Base-by-base conservation (phyloP, 306 rosid species). In the Lathyrus tuberosus region DNA sequence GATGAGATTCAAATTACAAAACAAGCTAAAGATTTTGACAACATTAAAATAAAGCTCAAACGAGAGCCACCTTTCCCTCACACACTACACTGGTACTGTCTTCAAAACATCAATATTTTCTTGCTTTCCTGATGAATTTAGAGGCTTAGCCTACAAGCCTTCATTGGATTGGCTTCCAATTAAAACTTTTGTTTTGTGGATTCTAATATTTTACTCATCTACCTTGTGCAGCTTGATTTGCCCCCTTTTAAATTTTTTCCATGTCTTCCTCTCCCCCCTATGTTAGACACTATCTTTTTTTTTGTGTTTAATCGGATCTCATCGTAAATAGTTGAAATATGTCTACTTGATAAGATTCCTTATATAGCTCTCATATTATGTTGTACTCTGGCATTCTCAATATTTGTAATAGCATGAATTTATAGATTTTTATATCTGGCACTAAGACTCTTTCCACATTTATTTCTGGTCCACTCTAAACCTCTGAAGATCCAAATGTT, bases 61-160 rank as follows among this genome's bases (percentile, higher is more conserved):
- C n/a, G n/a, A n/a, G n/a, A n/a, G n/a, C n/a, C n/a, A n/a, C n/a
- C n/a, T n/a, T n/a, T n/a, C n/a, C n/a, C n/a, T n/a, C n/a, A n/a
- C n/a, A n/a, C 99, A 94, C 83, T 94, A 91, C 75, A 93, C 99
- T 64, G 97, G 97, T 94, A 81, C 44, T 71, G 56, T 41, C 64
- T 46, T 71, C 8, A 62, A 62, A 62, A 33, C 37, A 64, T 12
- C 43, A 24, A 15, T 58, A 8, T 60, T 60, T 33, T 35, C 15
- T 60, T 35, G 46, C 66, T 61, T 64, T 70, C 52, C 35, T 22
- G 26, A 62, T 56, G 51, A 51, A 11, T 38, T 65, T 20, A 11
- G 40, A 40, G 12, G 62, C 49, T 75, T 70, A 49, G 22, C 47
- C 38, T 58, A 53, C 62, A 18, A 20, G 79, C 64, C 46, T 60